Percentiles rank a stretch among this genome's conserved stretches.
Evolutionary conservation across 2,329 filamentous ascomycete genomes (phyloP).

Genomic region (Colletotrichum australisinense): DNA sequence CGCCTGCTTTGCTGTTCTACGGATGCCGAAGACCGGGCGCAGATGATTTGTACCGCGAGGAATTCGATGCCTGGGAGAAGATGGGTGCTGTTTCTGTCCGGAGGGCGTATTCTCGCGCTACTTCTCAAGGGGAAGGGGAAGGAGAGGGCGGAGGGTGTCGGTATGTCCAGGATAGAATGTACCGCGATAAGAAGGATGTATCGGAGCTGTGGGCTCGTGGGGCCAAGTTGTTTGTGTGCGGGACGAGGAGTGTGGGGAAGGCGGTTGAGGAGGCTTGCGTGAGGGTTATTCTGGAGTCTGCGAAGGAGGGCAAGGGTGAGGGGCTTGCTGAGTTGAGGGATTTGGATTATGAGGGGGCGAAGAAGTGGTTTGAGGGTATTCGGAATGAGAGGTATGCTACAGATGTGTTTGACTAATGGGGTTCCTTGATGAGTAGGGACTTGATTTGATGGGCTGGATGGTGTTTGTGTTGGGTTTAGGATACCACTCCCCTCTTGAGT

Average conservation of each 20-base stretch:
- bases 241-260: conserved; percentile 58
- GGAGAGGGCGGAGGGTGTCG: conserved; percentile 56
- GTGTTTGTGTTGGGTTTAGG: background rate
- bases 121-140: conserved; percentile 1
- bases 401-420: conserved; percentile 67
- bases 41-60: conserved; percentile 58
- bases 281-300: conserved; percentile 35
- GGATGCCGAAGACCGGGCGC: conserved; percentile 54
- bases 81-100: conserved; percentile 65
- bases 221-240: conserved; percentile 71
- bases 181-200: conserved; percentile 45
- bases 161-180: conserved; percentile 60
- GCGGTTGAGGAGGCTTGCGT: conserved; percentile 49
- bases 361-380: conserved; percentile 60
- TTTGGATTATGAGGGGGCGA: conserved; percentile 52
- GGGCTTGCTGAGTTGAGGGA: conserved; percentile 9
- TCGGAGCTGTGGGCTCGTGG: conserved; percentile 48
- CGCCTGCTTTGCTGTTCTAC: conserved; percentile 60
- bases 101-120: conserved; percentile 62
- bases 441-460: background rate
- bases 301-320: conserved; percentile 44
- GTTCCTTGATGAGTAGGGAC: background rate
- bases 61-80: conserved; percentile 58
- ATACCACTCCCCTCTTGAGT: background rate
- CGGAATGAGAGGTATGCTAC: conserved; percentile 68